Evolutionary conservation across 192 early-diverging fungal genomes (phyloP), one percentile per base, ranked within the genome.

Genomic region (Bifiguratus adelaidae): DNA sequence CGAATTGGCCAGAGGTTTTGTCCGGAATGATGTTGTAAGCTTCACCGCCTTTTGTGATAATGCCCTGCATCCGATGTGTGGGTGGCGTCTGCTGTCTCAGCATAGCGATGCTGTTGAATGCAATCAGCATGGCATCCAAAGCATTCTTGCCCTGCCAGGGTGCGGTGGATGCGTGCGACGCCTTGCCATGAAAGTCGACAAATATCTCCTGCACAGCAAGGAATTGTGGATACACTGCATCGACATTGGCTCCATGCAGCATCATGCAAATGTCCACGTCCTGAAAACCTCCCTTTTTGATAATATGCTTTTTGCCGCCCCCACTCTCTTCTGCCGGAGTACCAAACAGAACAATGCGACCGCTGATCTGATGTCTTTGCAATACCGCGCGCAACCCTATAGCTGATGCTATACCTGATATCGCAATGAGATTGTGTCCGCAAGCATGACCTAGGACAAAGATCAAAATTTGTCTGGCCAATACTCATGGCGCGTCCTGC

Each of bases 301-400:
- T 60, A 54, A 89, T 64, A 7, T 56, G 50, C 30, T 82, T 74
- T 46, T 89, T 89, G 32, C 86, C 86, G 24, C 82, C 80, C 2
- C 52, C 41, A 0, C 58, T 65, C 48, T 79, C 80, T 62, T 89
- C 84, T 7, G 80, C 85, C 7, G 89, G 87, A 6, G 84, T 85
- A 19, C 87, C 89, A 53, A 79, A 80, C 40, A 91, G 45, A 40
- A 70, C 70, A 21, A 89, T 67, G 6, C 67, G 68, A n/a, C 78
- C 85, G 16, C 36, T n/a, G n/a, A n/a, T n/a, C n/a, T n/a, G n/a
- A n/a, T n/a, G n/a, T n/a, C n/a, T n/a, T 44, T 65, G 58, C 52
- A 80, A 18, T 37, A 66, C 46, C 37, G 40, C 5, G 41, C 45
- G 32, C 22, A 68, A 56, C 18, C 68, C 70, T 15, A 81, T 28